Conservation (phyloP, 371 early-diverging fungal species). For the Rhizopus microsporus region DNA sequence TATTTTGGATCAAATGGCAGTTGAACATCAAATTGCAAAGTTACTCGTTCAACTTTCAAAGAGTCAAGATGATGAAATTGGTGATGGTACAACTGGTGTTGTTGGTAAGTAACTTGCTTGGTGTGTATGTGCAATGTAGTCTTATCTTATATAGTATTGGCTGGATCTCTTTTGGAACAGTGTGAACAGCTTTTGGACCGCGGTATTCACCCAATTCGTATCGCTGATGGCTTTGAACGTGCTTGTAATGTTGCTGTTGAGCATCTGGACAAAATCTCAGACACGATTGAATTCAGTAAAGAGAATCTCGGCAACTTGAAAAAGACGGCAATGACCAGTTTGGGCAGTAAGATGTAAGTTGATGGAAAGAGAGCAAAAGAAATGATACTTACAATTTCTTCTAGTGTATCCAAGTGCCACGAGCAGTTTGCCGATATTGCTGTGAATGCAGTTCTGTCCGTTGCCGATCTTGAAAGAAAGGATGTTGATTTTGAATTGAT, state of each 20-base stretch:
- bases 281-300: constrained; percentile 84
- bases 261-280: constrained; percentile 91
- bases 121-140: not conserved
- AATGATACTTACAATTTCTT: not conserved
- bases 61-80: constrained; percentile 99
- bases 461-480: constrained; percentile 97
- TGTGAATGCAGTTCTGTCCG: constrained; percentile 96
- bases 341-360: constrained; percentile 97
- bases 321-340: constrained; percentile 97
- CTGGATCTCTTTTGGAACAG: constrained; percentile 97
- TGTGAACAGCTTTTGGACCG: constrained; percentile 94
- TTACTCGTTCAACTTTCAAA: constrained; percentile 97
- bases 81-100: constrained; percentile 99
- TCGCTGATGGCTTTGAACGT: constrained; percentile 98
- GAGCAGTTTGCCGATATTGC: constrained; percentile 98
- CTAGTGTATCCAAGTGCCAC: constrained; percentile 94
- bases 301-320: constrained; percentile 85
- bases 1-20: constrained; percentile 98
- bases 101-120: constrained; percentile 69
- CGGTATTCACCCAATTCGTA: constrained; percentile 99
- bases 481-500: constrained; percentile 99
- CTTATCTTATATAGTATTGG: constrained; percentile 77
- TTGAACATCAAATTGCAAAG: constrained; percentile 99
- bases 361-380: not conserved
- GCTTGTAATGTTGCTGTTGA: constrained; percentile 94